A percentile compares a stretch with the other conserved stretches of the same genome.
Conservation (phyloP, 2,329 filamentous ascomycete species). For the Penicillium oxalicum region DNA sequence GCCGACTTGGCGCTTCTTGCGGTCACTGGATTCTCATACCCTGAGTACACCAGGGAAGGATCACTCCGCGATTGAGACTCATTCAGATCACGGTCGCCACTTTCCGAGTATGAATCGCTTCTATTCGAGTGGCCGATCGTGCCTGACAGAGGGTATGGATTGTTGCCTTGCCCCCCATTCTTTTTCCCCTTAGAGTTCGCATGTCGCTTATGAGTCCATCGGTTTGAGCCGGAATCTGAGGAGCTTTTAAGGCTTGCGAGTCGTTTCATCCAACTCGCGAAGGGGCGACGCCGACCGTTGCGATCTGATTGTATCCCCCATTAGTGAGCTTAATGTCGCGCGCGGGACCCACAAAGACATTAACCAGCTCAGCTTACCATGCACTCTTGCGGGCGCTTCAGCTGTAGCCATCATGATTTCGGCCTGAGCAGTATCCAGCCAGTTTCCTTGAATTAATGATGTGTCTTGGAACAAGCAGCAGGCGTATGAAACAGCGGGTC, state of each 20-base stretch:
- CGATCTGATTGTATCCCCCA: slow-evolving; percentile 51
- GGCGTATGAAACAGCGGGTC: background rate
- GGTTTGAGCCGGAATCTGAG: slow-evolving; percentile 47
- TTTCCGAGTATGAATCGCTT: slow-evolving; percentile 47
- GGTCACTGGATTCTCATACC: slow-evolving; percentile 55
- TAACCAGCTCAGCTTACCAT: slow-evolving; percentile 34
- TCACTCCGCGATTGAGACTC: slow-evolving; percentile 53
- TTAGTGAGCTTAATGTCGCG: slow-evolving; percentile 8
- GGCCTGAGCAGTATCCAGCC: background rate
- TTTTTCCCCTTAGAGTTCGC: slow-evolving; percentile 49
- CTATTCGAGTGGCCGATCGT: slow-evolving; percentile 45
- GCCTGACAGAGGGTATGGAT: slow-evolving; percentile 84
- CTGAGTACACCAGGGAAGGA: slow-evolving; percentile 57
- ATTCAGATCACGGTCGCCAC: slow-evolving; percentile 46
- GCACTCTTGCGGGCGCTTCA: slow-evolving; percentile 36
- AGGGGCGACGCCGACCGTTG: slow-evolving; percentile 71
- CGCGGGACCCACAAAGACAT: slow-evolving; percentile 1
- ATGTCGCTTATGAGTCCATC: slow-evolving; percentile 37
- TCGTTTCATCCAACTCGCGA: slow-evolving; percentile 90
- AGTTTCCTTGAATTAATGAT: background rate
- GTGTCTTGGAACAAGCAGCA: slow-evolving; percentile 6
- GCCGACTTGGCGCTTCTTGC: slow-evolving; percentile 64
- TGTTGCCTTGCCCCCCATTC: slow-evolving; percentile 64
- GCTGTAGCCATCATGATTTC: slow-evolving; percentile 27
- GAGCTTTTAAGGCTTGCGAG: slow-evolving; percentile 78